These are phyloP conservation scores for Centaurea solstitialis DNA, from an alignment of 129 eudicot species.

Conservation along the genomic window DNA sequence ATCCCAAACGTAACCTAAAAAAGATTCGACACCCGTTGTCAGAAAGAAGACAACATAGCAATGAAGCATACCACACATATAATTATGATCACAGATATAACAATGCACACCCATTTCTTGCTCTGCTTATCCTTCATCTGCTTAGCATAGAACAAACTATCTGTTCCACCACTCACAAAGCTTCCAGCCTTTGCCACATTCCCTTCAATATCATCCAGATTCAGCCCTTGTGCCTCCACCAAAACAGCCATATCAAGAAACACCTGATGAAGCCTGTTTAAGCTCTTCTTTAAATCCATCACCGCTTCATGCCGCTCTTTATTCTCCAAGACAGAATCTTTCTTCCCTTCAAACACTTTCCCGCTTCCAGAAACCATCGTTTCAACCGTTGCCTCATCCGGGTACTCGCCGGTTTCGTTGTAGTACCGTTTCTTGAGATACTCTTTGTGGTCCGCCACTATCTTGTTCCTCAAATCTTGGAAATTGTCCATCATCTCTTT, in stretches of 20 bases:
- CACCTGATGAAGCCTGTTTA: constrained; percentile 85
- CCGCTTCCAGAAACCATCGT: constrained; percentile 58
- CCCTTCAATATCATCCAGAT: constrained; percentile 71
- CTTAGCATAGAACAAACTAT: constrained; percentile 74
- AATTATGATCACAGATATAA: constrained; percentile 51
- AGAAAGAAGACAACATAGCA: constrained; percentile 45
- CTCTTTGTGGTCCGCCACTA: constrained; percentile 63
- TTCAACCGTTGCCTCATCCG: constrained; percentile 62
- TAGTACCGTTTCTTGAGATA: constrained; percentile 62
- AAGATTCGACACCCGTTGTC: constrained; percentile 3
- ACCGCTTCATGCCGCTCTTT: constrained; percentile 76
- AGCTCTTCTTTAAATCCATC: constrained; percentile 61
- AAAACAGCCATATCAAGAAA: constrained; percentile 96
- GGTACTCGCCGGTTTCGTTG: constrained; percentile 54
- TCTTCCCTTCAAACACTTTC: constrained; percentile 45
- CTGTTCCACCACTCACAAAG: constrained; percentile 76
- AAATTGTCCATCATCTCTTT: constrained; percentile 68
- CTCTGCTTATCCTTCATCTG: constrained; percentile 68
- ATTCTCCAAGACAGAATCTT: constrained; percentile 52
- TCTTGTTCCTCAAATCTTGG: constrained; percentile 59
- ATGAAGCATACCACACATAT: constrained; percentile 63
- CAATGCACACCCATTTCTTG: constrained; percentile 54
- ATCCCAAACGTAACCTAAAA: background rate
- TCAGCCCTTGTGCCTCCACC: constrained; percentile 81
- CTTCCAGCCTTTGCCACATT: constrained; percentile 75